A percentile compares a stretch with the other conserved stretches of the same genome.
Evolutionary conservation across 116 monocot genomes (phyloP).

Genomic region (Zostera marina): DNA sequence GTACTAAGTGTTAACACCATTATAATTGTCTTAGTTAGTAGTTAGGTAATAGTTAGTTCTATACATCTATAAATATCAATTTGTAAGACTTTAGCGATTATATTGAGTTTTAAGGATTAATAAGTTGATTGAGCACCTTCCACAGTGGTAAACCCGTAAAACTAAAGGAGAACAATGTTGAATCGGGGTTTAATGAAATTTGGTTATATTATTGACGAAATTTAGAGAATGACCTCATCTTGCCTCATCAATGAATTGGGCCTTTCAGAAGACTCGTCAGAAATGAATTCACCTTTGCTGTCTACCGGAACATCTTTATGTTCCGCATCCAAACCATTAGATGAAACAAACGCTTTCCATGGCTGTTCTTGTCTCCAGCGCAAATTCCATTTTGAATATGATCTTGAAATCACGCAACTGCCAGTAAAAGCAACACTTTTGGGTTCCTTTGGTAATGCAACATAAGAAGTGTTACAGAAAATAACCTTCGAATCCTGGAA

Average conservation of each 20-base stretch:
- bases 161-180: too few relatives aligned
- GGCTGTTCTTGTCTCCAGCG: background rate
- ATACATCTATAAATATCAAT: too few relatives aligned
- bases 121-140: too few relatives aligned
- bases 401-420: background rate
- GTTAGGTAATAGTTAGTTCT: too few relatives aligned
- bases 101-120: too few relatives aligned
- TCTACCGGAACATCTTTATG: background rate
- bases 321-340: background rate
- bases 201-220: background rate
- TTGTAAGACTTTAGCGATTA: too few relatives aligned
- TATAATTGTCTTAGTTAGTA: too few relatives aligned
- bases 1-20: too few relatives aligned
- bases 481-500: background rate
- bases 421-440: background rate
- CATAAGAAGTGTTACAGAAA: background rate
- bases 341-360: background rate
- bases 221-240: conserved; percentile 3
- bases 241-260: background rate
- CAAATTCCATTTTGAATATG: conserved; percentile 4
- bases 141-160: too few relatives aligned
- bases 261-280: background rate
- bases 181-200: background rate
- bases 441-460: background rate
- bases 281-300: background rate